These are phyloP conservation scores for Trifolium repens DNA, from an alignment of 306 rosid genomes.

Conservation along the genomic window DNA sequence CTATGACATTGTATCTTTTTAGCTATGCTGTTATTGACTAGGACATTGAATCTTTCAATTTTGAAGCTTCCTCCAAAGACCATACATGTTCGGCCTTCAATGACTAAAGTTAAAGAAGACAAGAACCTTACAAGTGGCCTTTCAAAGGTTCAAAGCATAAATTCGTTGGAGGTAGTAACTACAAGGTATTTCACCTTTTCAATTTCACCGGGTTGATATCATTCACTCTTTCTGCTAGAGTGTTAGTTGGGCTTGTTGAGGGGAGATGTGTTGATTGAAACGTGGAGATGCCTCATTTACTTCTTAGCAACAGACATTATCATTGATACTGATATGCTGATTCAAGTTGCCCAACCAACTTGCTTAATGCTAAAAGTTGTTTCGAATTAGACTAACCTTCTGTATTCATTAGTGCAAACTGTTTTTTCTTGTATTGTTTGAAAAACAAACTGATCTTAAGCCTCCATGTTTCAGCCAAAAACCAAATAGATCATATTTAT, in stretches of 20 bases:
- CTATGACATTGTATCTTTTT: too few relatives aligned
- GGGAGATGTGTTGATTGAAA: neutral
- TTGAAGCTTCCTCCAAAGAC: slow-evolving; percentile 73
- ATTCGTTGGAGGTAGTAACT: slow-evolving; percentile 72
- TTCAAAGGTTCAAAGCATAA: slow-evolving; percentile 43
- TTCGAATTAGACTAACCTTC: slow-evolving; percentile 13
- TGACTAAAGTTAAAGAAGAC: slow-evolving; percentile 71
- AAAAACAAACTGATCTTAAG: slow-evolving; percentile 33
- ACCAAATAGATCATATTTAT: slow-evolving; percentile 58
- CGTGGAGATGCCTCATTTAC: too few relatives aligned
- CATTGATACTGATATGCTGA: slow-evolving; percentile 1
- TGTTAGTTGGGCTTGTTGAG: slow-evolving; percentile 12
- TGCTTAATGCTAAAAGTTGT: neutral
- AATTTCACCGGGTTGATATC: neutral
- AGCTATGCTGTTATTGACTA: slow-evolving; percentile 7
- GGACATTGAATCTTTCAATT: slow-evolving; percentile 15
- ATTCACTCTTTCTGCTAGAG: neutral
- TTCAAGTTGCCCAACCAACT: slow-evolving; percentile 26
- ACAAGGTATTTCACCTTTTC: slow-evolving; percentile 60
- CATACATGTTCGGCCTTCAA: slow-evolving; percentile 68
- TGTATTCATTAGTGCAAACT: slow-evolving; percentile 6
- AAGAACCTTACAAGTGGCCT: neutral
- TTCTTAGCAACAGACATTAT: neutral
- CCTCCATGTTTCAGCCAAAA: slow-evolving; percentile 57
- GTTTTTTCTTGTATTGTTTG: slow-evolving; percentile 25